phyloP scores from a whole-genome alignment of 495 filamentous ascomycete species.

The Penicillium psychrofluorescens region DNA sequence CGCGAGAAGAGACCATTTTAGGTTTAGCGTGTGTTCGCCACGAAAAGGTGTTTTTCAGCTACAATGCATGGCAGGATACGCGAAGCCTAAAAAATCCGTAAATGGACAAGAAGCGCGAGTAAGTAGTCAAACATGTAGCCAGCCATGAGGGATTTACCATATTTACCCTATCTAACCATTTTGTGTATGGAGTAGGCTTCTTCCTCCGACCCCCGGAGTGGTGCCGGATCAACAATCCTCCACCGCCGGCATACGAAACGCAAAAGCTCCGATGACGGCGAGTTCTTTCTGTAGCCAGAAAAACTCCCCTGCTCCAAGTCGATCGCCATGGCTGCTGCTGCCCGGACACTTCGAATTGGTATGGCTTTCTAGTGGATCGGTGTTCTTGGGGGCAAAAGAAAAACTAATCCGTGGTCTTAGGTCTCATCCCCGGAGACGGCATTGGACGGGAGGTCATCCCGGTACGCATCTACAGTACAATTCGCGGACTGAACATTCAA shows the following conservation, averaged over 20 bases:
- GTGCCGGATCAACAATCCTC: constrained; percentile 16
- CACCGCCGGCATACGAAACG: constrained; percentile 16
- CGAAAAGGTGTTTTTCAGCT: too few species aligned
- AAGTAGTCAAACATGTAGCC: too few species aligned
- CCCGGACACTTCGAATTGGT: constrained; percentile 52
- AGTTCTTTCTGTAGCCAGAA: constrained; percentile 12
- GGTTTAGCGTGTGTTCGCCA: constrained; percentile 15
- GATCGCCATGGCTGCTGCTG: constrained; percentile 42
- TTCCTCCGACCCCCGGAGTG: constrained; percentile 17
- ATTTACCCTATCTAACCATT: background rate
- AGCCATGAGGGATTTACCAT: too few species aligned
- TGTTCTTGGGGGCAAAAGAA: too few species aligned
- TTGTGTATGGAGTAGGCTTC: background rate
- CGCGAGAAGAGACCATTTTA: constrained; percentile 24
- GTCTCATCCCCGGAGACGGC: constrained; percentile 95
- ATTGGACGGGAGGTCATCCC: constrained; percentile 99
- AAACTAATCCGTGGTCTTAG: constrained; percentile 28
- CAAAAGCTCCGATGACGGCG: constrained; percentile 28
- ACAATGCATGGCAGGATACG: background rate
- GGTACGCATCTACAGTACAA: constrained; percentile 25
- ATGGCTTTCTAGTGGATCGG: background rate
- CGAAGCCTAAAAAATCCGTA: background rate
- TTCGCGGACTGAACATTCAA: constrained; percentile 8
- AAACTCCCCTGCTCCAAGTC: constrained; percentile 12
- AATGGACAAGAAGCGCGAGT: too few species aligned